Evolutionary conservation across 148 eudicot species (phyloP), one percentile per base, ranked within the genome.

Genomic region (Nyssa sinensis): DNA sequence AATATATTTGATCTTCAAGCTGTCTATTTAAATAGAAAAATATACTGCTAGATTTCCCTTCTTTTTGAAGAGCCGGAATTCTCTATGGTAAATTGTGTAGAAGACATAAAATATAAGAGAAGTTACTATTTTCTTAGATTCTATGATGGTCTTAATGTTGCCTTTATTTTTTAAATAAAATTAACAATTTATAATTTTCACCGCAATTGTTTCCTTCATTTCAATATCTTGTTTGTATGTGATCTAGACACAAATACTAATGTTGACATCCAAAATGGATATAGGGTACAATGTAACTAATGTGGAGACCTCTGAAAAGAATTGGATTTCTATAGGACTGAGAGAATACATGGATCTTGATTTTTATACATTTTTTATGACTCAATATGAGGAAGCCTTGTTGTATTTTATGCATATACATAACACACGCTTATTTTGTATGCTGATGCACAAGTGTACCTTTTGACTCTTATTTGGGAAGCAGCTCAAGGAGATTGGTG

Each of bases 401-500:
- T 55, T 31, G 19, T 14, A 47, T 29, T 70, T 32, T 19, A 6
- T 25, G 62, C 29, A 16, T 31, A 33, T 31, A 5, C n/a, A 67
- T 41, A 32, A 37, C 30, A 33, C n/a, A 17, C 19, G 59, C 59
- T 70, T 33, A 3, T 60, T 34, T 23, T 33, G 11, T 44, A 27
- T 33, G 33, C 29, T 69, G 25, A 57, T 31, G 13, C 29, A 41
- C 27, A 30, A 72, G 14, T 2, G 27, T 13, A 25, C 19, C 55
- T 12, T 77, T 25, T 53, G 71, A 23, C 34, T 64, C 23, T 14
- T 31, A 10, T n/a, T n/a, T 64, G 60, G 65, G 31, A 78, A 71
- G 39, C 88, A 94, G 98, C 66, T 88, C 79, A 91, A 91, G 81
- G 98, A 94, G 84, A 90, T 91, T 24, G 93, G 90, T 70, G 90